These are phyloP conservation scores for Immersiporthe knoxdaviesiana DNA, from an alignment of 2,329 filamentous ascomycete species.

Conservation along the genomic window DNA sequence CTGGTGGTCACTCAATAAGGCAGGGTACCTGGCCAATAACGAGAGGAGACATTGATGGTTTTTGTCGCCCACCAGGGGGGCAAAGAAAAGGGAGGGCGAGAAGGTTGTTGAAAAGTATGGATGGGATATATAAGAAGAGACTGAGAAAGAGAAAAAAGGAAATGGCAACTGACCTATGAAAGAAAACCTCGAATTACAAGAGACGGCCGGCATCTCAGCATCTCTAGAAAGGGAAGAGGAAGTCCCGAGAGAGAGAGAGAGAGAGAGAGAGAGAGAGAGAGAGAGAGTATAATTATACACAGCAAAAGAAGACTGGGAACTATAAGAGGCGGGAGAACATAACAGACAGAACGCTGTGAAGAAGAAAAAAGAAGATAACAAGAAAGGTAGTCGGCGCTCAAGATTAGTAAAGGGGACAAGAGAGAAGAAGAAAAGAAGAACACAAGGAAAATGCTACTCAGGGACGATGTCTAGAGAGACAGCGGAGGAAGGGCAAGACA, in stretches of 20 bases:
- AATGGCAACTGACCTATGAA: conserved; percentile 39
- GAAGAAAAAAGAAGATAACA: conserved; percentile 11
- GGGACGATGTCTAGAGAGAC: not conserved
- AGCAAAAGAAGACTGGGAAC: conserved; percentile 25
- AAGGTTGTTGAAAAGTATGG: not conserved
- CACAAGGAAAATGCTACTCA: not conserved
- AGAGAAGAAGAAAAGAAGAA: not conserved
- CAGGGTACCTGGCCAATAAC: conserved; percentile 6
- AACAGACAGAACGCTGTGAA: conserved; percentile 9
- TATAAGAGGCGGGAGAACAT: conserved; percentile 33
- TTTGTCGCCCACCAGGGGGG: not conserved
- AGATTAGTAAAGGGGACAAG: not conserved
- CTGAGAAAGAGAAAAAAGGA: no score
- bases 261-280: conserved; percentile 32
- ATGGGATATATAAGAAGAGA: conserved; percentile 25
- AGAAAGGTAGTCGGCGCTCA: not conserved
- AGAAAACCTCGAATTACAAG: conserved; percentile 34
- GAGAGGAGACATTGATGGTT: not conserved
- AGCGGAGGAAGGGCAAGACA: conserved; percentile 18
- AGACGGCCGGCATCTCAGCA: conserved; percentile 42
- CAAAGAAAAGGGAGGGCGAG: not conserved
- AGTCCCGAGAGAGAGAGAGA: conserved; percentile 35
- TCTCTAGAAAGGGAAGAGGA: conserved; percentile 32
- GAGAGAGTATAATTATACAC: conserved; percentile 27
- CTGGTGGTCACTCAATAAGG: conserved; percentile 9